A percentile compares a stretch with the other conserved stretches of the same genome.
Evolutionary conservation across 2,329 filamentous ascomycete species (phyloP).

Genomic region (Helicocarpus griseus): DNA sequence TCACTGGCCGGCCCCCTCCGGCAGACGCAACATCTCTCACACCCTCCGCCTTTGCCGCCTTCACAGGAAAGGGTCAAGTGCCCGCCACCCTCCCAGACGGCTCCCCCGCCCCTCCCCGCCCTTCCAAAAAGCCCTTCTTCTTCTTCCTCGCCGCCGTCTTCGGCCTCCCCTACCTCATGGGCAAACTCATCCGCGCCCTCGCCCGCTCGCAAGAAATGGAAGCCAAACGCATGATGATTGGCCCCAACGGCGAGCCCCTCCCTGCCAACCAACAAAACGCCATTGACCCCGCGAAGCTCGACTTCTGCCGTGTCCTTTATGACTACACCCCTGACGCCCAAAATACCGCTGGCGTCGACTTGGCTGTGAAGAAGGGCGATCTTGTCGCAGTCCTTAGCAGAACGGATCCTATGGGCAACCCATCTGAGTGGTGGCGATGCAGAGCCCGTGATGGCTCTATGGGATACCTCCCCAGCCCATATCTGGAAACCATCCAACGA

Average conservation of each 20-base stretch:
- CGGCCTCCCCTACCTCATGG: conserved; percentile 92
- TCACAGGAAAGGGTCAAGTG: conserved; percentile 57
- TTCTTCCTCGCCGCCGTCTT: conserved; percentile 94
- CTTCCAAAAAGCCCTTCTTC: conserved; percentile 89
- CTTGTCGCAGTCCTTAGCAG: conserved; percentile 90
- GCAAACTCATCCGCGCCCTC: conserved; percentile 81
- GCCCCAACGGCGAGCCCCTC: conserved; percentile 39
- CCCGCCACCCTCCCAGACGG: conserved; percentile 52
- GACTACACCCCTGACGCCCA: conserved; percentile 77
- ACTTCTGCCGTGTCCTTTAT: conserved; percentile 91
- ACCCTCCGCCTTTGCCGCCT: conserved; percentile 80
- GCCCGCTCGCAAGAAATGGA: conserved; percentile 80
- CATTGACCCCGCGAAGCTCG: conserved; percentile 80
- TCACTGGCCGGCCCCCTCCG: conserved; percentile 83
- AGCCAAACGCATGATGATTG: conserved; percentile 41
- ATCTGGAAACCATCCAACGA: conserved; percentile 66
- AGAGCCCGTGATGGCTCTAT: conserved; percentile 79
- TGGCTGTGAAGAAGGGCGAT: conserved; percentile 89
- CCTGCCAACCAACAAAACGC: conserved; percentile 32
- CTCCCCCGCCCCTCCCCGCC: conserved; percentile 55
- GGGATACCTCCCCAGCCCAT: conserved; percentile 85
- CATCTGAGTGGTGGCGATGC: conserved; percentile 96
- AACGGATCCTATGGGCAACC: conserved; percentile 80
- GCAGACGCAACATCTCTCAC: conserved; percentile 81
- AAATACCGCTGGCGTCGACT: conserved; percentile 60